Conservation (phyloP, 2,329 filamentous ascomycete genomes). For the Fusarium sp. region DNA sequence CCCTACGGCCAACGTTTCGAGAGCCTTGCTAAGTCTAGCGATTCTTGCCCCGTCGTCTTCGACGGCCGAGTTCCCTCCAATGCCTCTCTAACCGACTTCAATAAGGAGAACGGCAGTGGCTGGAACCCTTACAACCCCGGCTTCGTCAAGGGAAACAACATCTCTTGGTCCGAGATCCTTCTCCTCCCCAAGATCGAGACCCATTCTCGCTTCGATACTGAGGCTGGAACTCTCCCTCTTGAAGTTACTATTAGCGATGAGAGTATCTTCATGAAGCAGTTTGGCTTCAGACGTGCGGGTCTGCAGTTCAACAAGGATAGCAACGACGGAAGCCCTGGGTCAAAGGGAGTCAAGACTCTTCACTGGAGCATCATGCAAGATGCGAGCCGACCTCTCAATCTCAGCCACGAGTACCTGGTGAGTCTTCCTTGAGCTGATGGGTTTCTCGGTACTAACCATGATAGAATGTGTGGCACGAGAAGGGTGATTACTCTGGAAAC, state of each 20-base stretch:
- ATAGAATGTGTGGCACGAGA: constrained; percentile 58
- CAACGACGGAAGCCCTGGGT: constrained; percentile 61
- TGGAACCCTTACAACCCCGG: constrained; percentile 60
- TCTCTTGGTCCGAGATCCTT: constrained; percentile 63
- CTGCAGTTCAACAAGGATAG: constrained; percentile 36
- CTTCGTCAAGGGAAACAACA: constrained; percentile 64
- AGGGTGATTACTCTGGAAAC: constrained; percentile 59
- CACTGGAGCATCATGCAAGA: constrained; percentile 71
- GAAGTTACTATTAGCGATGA: constrained; percentile 67
- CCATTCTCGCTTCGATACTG: constrained; percentile 51
- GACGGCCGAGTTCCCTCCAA: constrained; percentile 58
- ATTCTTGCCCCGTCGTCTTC: constrained; percentile 52
- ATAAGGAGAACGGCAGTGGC: constrained; percentile 50
- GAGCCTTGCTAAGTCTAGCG: constrained; percentile 2
- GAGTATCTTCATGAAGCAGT: constrained; percentile 70
- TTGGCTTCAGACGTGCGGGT: constrained; percentile 67
- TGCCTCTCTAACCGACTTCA: constrained; percentile 54
- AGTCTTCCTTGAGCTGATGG: neutral
- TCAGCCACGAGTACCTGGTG: constrained; percentile 70
- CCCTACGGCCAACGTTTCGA: constrained; percentile 14
- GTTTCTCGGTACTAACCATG: neutral
- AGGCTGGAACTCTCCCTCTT: constrained; percentile 56
- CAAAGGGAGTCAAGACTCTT: constrained; percentile 67
- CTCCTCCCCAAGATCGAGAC: constrained; percentile 53
- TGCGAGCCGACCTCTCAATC: constrained; percentile 61